Evolutionary conservation across 108 stramenopile genomes (phyloP).

Genomic region (Aurantiochytrium sp.): DNA sequence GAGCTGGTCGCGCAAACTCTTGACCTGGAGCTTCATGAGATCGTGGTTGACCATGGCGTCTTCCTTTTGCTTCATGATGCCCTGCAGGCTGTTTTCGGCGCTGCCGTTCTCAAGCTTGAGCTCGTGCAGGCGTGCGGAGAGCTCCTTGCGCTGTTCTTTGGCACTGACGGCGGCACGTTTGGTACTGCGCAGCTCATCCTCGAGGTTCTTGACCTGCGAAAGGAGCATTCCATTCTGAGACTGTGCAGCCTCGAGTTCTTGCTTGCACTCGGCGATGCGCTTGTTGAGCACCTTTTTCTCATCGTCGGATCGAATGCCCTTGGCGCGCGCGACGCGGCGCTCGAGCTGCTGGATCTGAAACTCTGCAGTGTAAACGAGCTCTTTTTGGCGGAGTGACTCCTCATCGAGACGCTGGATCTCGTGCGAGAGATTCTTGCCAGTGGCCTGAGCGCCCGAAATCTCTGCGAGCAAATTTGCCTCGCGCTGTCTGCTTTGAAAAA

Average conservation of each 20-base stretch:
- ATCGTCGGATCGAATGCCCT: constrained; percentile 66
- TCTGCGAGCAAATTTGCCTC: constrained; percentile 62
- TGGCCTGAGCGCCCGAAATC: constrained; percentile 56
- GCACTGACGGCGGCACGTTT: constrained; percentile 35
- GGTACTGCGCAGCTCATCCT: constrained; percentile 52
- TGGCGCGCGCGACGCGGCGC: constrained; percentile 68
- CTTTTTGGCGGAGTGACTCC: constrained; percentile 58
- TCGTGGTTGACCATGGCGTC: constrained; percentile 66
- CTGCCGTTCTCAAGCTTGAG: constrained; percentile 56
- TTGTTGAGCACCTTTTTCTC: constrained; percentile 57
- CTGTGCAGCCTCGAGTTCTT: constrained; percentile 35
- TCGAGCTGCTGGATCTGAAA: constrained; percentile 76
- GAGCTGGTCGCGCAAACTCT: constrained; percentile 55
- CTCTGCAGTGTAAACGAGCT: constrained; percentile 69
- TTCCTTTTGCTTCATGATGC: constrained; percentile 37
- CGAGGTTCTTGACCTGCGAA: constrained; percentile 52
- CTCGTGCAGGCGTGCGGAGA: constrained; percentile 42
- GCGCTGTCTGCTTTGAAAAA: constrained; percentile 46
- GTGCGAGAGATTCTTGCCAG: constrained; percentile 46
- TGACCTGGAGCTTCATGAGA: constrained; percentile 62
- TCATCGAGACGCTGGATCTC: constrained; percentile 56
- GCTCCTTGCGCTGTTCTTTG: constrained; percentile 27
- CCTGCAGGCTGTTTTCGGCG: constrained; percentile 51
- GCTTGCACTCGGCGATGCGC: constrained; percentile 54
- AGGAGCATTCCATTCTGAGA: constrained; percentile 49